Base-by-base conservation (phyloP, 2,329 filamentous ascomycete species). In the Colletotrichum orbiculare region DNA sequence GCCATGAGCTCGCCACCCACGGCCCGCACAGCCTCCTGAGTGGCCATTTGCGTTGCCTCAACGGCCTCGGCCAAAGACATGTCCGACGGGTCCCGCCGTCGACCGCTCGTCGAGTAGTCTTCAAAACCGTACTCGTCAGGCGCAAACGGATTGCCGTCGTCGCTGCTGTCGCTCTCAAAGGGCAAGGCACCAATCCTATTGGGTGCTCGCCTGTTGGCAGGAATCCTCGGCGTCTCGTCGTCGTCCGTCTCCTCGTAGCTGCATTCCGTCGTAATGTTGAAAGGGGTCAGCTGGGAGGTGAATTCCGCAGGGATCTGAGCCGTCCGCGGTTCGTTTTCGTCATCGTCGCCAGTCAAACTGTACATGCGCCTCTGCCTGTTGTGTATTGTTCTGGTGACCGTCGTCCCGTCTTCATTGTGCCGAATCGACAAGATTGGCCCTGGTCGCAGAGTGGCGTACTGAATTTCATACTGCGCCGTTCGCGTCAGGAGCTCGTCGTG, bases 391-490 rank as follows among this genome's bases (percentile, higher is more conserved):
- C 75, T 77, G 6, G 81, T 82, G 71, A 81, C 81, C 13, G 78
- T 81, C 7, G 76, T 83, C 50, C 84, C 84, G 63, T 85, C 82
- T 6, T 85, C 80, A 66, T 85, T 81, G 64, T 86, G 82, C 41
- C 80, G 81, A 46, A 87, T 79, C 12, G 85, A 86, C 47, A 86
- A 71, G 54, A 86, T 81, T 17, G 81, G 47, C 12, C 67, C 72
- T 61, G 57, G 71, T 60, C 64, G 70, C 49, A 72, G 66, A 49
- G 72, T 72, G 15, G 81, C 76, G 71, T 91, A 93, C 70, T 90
- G 87, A 34, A 95, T 89, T 69, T 92, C 87, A 74, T 95, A 95
- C 66, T 89, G 85, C 7, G 91, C 86, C 10, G 93, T 96, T 63
- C 90, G 85, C 17, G 83, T 86, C 47, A 96, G 79, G 1, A 96